Percentiles rank a stretch among this genome's conserved stretches.
Conservation (phyloP, 768 basidiomycete species). For the Boletus rubroflammeus region DNA sequence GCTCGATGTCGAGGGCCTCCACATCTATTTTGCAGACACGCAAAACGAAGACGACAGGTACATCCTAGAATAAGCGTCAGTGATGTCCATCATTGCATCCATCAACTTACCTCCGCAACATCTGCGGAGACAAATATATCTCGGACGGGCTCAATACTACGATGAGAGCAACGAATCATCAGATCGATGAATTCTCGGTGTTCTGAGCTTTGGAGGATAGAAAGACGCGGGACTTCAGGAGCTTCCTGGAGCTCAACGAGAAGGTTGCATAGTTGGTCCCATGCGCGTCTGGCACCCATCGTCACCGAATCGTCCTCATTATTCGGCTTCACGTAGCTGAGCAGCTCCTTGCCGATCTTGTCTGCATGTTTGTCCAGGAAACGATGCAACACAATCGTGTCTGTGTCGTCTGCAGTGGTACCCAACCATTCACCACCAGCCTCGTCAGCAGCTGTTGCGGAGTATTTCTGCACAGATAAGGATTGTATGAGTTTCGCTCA, state of each 20-base stretch:
- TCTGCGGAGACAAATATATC: conserved; percentile 62
- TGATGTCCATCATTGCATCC: neutral
- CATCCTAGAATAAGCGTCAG: conserved; percentile 32
- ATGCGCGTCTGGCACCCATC: conserved; percentile 70
- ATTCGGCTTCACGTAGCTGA: conserved; percentile 63
- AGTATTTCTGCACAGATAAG: conserved; percentile 38
- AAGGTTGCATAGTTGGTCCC: conserved; percentile 76
- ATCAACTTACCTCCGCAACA: conserved; percentile 40
- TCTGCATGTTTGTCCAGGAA: conserved; percentile 84
- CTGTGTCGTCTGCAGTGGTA: conserved; percentile 78
- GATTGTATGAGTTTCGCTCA: neutral
- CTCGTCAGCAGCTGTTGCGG: conserved; percentile 46
- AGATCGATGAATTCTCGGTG: conserved; percentile 68
- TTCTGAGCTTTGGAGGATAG: conserved; percentile 41
- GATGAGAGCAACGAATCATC: conserved; percentile 59
- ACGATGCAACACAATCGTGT: conserved; percentile 77
- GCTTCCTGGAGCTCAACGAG: conserved; percentile 76
- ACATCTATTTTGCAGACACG: conserved; percentile 70
- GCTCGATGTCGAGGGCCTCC: conserved; percentile 73
- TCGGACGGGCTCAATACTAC: conserved; percentile 58
- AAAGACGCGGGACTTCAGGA: conserved; percentile 62
- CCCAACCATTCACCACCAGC: conserved; percentile 70
- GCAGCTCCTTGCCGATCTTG: conserved; percentile 82
- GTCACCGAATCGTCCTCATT: conserved; percentile 52
- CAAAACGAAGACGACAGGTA: conserved; percentile 54